Base-by-base conservation (phyloP, 1,284 basidiomycete species). In the Polyporus tsugae region DNA sequence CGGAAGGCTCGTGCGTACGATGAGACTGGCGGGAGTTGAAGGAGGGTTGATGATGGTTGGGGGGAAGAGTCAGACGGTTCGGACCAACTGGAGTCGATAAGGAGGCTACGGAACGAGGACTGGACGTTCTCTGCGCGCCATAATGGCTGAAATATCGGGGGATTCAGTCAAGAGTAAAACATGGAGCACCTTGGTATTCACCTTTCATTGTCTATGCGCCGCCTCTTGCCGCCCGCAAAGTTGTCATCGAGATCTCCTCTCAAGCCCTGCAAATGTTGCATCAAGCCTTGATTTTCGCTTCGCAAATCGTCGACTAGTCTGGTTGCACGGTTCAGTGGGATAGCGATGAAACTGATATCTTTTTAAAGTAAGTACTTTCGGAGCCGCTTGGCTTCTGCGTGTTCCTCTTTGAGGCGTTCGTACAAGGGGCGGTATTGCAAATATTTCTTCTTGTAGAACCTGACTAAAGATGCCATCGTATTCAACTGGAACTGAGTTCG, bases 401-500 rank as follows among this genome's bases (percentile, higher is more conserved):
- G 68, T 53, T 81, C 78, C 2, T 69, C 73, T 66, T 80, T 82
- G 36, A 81, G 68, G 42, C 86, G 84, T 39, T 89, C 86, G 25
- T 90, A 80, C 11, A 87, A 70, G 1, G 76, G 76, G 15, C 86
- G 83, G 65, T 88, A 87, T 73, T 89, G 86, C 38, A 84, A 78
- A 71, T 85, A 83, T 68, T 87, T 85, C 17, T 80, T 75, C 74
- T 85, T 87, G 72, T 91, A 91, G 72, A 87, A 85, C 52, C 86
- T 84, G 49, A 92, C 85, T 64, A 92, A 86, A 52, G 86, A 82
- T 2, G 88, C 87, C 78, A 94, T 84, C n/a, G 87, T 87, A 71
- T 93, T 90, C 78, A 91, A 87, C 78, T 95, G 93, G 75, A 93
- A 93, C 92, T 94, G 68, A 0, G 57, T 2, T 6, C 36, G 25